Conservation (phyloP, 1,139 yeast genomes). For the Protomyces lactucae-debilis region DNA sequence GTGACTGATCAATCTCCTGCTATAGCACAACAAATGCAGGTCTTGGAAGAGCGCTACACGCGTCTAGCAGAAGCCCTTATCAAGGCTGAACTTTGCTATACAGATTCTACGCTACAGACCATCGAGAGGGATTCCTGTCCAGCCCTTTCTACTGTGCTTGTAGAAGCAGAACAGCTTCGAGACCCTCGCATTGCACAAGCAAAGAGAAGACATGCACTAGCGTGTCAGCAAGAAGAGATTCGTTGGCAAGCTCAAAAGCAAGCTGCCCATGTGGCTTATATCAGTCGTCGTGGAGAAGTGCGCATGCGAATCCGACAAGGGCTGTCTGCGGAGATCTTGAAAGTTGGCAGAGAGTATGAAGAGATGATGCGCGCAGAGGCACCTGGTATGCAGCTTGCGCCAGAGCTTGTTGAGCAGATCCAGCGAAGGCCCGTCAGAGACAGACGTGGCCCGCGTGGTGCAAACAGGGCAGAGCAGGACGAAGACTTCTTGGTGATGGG, state of each 20-base stretch:
- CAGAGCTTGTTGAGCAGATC: not conserved
- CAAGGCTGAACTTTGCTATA: not conserved
- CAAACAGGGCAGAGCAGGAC: slow-evolving; percentile 6
- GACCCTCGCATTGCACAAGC: not conserved
- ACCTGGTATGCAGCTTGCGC: not conserved
- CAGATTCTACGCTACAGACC: not conserved
- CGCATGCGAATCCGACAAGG: slow-evolving; percentile 2
- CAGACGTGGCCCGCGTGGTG: not conserved
- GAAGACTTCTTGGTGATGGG: slow-evolving; percentile 14
- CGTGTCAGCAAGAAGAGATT: slow-evolving; percentile 4
- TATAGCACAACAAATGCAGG: not conserved
- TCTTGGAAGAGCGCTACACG: slow-evolving; percentile 8
- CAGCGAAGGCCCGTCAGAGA: not conserved
- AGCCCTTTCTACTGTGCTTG: not conserved
- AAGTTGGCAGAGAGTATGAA: slow-evolving; percentile 3
- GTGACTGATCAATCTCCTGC: not conserved
- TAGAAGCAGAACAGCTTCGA: not conserved
- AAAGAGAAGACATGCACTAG: not conserved
- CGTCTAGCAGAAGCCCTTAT: slow-evolving; percentile 1
- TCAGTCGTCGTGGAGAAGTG: slow-evolving; percentile 3
- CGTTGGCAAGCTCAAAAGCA: slow-evolving; percentile 10
- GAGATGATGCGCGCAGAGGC: not conserved
- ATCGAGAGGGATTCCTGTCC: slow-evolving; percentile 1
- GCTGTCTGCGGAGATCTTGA: not conserved
- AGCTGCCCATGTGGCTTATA: slow-evolving; percentile 12